Conservation (phyloP, 2,329 filamentous ascomycete genomes). For the Cryphonectria parasitica region DNA sequence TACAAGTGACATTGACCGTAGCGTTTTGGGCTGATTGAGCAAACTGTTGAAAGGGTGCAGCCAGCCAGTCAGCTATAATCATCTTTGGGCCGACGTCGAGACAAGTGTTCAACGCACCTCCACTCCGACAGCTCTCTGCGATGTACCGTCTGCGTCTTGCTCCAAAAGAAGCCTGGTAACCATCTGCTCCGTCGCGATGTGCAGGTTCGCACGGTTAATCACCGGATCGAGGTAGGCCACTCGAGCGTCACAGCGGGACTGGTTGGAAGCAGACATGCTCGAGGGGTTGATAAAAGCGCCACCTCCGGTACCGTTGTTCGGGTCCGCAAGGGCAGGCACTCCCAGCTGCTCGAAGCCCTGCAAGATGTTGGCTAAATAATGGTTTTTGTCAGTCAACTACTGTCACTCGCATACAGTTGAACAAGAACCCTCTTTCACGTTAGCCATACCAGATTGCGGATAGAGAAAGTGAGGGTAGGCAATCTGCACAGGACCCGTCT, state of each 20-base stretch:
- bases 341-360: conserved; percentile 43
- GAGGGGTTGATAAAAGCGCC: conserved; percentile 44
- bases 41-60: conserved; percentile 33
- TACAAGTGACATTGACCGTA: conserved; percentile 35
- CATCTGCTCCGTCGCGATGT: conserved; percentile 44
- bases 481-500: conserved; percentile 42
- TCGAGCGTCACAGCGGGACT: conserved; percentile 46
- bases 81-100: background rate
- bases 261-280: conserved; percentile 43
- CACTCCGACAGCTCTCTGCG: conserved; percentile 39
- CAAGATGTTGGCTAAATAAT: conserved; percentile 44
- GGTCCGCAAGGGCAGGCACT: conserved; percentile 41
- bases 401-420: background rate
- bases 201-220: conserved; percentile 42
- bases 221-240: conserved; percentile 46
- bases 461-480: conserved; percentile 45
- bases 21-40: conserved; percentile 32
- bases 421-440: background rate
- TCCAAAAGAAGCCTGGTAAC: conserved; percentile 42
- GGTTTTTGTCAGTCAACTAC: conserved; percentile 34
- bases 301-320: conserved; percentile 42
- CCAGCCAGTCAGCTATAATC: background rate
- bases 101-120: conserved; percentile 38
- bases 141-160: conserved; percentile 13
- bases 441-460: conserved; percentile 42